These are phyloP conservation scores for Moesziomyces globuligerus DNA, from an alignment of 1,284 basidiomycete species.

Conservation along the genomic window DNA sequence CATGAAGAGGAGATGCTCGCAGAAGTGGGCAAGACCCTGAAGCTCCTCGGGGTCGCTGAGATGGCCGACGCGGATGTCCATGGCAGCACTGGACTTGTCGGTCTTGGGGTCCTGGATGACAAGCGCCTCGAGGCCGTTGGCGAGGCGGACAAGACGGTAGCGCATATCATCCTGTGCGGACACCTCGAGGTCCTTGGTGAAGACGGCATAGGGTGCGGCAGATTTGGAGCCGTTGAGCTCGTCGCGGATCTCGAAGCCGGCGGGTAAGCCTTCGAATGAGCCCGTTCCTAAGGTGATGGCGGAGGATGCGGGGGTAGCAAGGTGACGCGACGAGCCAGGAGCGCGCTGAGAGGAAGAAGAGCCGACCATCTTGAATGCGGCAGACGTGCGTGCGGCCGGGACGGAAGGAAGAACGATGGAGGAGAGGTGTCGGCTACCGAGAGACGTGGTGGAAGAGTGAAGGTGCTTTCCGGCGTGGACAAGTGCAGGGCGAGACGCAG, in stretches of 20 bases:
- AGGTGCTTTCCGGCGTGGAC: conserved; percentile 1
- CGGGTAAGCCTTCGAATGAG: conserved; percentile 35
- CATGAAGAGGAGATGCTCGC: conserved; percentile 97
- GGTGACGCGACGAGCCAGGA: conserved; percentile 42
- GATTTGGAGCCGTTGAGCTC: conserved; percentile 38
- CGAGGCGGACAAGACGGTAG: conserved; percentile 78
- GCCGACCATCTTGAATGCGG: conserved; percentile 15
- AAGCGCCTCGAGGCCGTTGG: conserved; percentile 87
- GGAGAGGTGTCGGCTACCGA: conserved; percentile 9
- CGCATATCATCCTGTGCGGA: conserved; percentile 49
- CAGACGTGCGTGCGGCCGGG: neutral
- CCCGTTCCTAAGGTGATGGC: conserved; percentile 35
- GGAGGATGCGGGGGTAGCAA: conserved; percentile 34
- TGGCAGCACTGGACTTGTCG: conserved; percentile 93
- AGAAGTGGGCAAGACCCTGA: conserved; percentile 84
- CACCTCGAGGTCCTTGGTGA: conserved; percentile 49
- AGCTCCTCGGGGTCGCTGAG: conserved; percentile 79
- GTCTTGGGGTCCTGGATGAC: conserved; percentile 86
- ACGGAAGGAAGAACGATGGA: conserved; percentile 9
- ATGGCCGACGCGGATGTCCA: conserved; percentile 96
- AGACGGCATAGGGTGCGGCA: conserved; percentile 55
- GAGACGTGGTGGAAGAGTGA: conserved; percentile 2
- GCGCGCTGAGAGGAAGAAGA: conserved; percentile 9
- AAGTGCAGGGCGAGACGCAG: conserved; percentile 3
- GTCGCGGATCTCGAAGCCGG: conserved; percentile 48